These are phyloP conservation scores for Acanthamoeba royreba DNA, from an alignment of 208 protist genomes.

Conservation along the genomic window DNA sequence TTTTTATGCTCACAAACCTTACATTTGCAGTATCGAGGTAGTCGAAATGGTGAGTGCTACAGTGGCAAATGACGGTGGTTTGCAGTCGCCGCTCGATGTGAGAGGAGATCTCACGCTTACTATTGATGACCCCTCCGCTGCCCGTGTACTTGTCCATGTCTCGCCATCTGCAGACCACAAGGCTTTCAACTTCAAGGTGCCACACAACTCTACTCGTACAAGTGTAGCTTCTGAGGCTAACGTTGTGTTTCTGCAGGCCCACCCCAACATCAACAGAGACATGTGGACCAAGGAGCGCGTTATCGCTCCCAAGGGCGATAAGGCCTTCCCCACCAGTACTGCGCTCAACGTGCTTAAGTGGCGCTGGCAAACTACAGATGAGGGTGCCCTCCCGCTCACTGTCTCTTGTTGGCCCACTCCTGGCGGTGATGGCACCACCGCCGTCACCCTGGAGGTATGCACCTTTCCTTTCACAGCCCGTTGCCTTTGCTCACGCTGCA, in stretches of 20 bases:
- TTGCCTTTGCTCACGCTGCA: no score
- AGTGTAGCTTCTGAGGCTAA: neutral
- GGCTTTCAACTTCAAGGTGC: conserved; percentile 4
- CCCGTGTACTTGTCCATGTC: neutral
- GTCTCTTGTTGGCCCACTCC: conserved; percentile 25
- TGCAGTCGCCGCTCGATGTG: neutral
- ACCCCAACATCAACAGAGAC: conserved; percentile 46
- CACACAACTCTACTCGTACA: neutral
- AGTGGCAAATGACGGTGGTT: neutral
- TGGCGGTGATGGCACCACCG: neutral
- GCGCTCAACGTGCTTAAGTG: conserved; percentile 41
- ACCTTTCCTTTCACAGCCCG: no score
- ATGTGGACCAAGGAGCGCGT: neutral
- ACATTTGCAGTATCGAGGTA: neutral
- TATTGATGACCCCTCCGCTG: neutral
- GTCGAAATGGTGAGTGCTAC: neutral
- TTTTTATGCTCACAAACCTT: neutral
- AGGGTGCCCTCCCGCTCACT: neutral
- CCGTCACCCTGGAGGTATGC: neutral
- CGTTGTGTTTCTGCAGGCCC: neutral
- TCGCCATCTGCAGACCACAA: neutral
- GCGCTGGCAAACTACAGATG: conserved; percentile 33
- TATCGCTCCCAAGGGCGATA: neutral
- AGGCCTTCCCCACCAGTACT: neutral
- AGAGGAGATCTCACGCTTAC: neutral